Conservation (phyloP, 2,329 filamentous ascomycete species). For the Diaporthe ilicicola region DNA sequence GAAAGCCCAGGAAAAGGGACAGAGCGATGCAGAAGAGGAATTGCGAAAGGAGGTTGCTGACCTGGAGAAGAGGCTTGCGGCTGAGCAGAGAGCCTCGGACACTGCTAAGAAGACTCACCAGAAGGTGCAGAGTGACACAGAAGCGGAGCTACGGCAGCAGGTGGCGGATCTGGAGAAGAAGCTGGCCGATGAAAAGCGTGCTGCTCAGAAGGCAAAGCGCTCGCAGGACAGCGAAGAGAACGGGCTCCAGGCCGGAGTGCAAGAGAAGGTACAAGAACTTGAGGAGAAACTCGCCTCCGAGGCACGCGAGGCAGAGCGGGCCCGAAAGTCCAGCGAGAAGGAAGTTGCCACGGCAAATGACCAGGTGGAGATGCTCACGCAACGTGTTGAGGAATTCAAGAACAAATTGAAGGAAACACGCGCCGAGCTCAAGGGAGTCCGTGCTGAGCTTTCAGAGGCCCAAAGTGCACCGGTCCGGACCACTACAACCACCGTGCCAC, state of each 20-base stretch:
- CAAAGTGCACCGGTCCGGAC: slow-evolving; percentile 34
- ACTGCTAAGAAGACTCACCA: slow-evolving; percentile 38
- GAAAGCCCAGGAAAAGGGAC: slow-evolving; percentile 34
- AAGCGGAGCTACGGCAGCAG: slow-evolving; percentile 51
- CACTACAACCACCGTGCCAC: slow-evolving; percentile 40
- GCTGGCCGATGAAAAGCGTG: slow-evolving; percentile 30
- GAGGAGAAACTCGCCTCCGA: slow-evolving; percentile 52
- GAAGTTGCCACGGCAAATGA: slow-evolving; percentile 68
- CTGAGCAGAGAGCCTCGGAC: slow-evolving; percentile 59
- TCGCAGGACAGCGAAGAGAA: slow-evolving; percentile 44
- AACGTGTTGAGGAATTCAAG: slow-evolving; percentile 74
- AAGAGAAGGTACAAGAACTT: slow-evolving; percentile 42
- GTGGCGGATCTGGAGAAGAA: slow-evolving; percentile 46
- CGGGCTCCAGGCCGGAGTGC: slow-evolving; percentile 40
- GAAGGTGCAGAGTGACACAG: slow-evolving; percentile 47
- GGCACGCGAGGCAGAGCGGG: slow-evolving; percentile 38
- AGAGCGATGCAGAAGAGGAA: slow-evolving; percentile 38
- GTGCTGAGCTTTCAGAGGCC: slow-evolving; percentile 52
- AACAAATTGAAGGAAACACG: slow-evolving; percentile 75
- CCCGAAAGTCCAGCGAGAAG: slow-evolving; percentile 57
- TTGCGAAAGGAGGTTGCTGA: slow-evolving; percentile 27
- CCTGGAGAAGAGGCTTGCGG: slow-evolving; percentile 63
- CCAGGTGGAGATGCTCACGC: slow-evolving; percentile 72
- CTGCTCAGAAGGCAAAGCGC: slow-evolving; percentile 45
- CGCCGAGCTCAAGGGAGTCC: slow-evolving; percentile 73